Evolutionary conservation across 768 basidiomycete species (phyloP).

Genomic region (Lactarius quietus): DNA sequence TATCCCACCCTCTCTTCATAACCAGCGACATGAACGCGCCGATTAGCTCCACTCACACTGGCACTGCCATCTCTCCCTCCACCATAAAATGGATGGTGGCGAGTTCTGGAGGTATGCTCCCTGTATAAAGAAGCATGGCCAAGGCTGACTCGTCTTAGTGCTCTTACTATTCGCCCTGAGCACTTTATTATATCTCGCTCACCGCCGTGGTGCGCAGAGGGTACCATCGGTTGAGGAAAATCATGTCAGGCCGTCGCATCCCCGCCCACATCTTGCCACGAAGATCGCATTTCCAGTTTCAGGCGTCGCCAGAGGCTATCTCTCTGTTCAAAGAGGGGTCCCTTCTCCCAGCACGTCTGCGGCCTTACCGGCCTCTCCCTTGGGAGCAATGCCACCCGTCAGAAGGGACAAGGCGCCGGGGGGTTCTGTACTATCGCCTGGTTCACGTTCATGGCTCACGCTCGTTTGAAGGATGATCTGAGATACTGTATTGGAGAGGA

Average conservation of each 20-base stretch:
- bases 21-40: background rate
- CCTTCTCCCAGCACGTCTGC: background rate
- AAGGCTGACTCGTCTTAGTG: background rate
- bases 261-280: background rate
- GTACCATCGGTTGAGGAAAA: background rate
- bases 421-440: background rate
- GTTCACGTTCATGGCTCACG: background rate
- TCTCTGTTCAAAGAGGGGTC: background rate
- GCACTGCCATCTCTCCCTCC: background rate
- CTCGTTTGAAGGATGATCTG: background rate
- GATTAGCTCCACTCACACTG: background rate
- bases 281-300: constrained; percentile 9
- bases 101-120: background rate
- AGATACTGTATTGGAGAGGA: background rate
- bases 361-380: too few relatives aligned
- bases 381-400: background rate
- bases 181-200: background rate
- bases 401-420: background rate
- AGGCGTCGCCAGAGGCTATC: background rate
- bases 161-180: constrained; percentile 5
- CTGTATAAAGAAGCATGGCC: background rate
- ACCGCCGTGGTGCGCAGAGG: background rate
- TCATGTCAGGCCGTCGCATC: background rate
- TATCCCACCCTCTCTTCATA: background rate
- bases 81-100: constrained; percentile 3